Evolutionary conservation across 106 monocot genomes (phyloP).

Genomic region (Acorus calamus): DNA sequence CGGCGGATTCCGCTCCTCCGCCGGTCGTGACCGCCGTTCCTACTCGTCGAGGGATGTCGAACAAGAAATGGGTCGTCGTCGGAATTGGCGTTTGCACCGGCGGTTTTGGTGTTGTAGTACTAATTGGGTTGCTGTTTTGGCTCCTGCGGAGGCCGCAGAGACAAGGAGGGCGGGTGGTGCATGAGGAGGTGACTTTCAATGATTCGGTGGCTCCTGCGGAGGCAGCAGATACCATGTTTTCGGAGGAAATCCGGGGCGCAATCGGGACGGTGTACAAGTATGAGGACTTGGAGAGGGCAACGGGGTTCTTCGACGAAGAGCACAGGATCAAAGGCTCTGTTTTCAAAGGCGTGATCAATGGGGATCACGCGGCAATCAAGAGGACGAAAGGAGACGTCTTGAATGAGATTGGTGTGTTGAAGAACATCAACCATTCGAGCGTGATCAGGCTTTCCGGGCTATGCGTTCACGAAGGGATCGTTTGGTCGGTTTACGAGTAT

Average conservation of each 20-base stretch:
- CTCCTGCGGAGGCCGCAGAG: too few relatives aligned
- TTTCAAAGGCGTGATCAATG: conserved; percentile 9
- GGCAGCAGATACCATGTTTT: too few relatives aligned
- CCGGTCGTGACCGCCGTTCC: neutral
- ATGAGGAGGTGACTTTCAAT: too few relatives aligned
- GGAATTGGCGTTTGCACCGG: neutral
- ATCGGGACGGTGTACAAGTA: neutral
- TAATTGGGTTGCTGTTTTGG: too few relatives aligned
- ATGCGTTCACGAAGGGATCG: conserved; percentile 2
- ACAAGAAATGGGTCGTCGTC: conserved; percentile 5
- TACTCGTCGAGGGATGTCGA: conserved; percentile 4
- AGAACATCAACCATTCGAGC: conserved; percentile 30
- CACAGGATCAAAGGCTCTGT: conserved; percentile 17
- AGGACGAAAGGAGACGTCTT: conserved; percentile 8
- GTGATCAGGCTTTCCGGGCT: conserved; percentile 19
- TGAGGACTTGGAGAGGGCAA: conserved; percentile 23
- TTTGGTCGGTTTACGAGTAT: too few relatives aligned
- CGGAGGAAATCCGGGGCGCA: too few relatives aligned
- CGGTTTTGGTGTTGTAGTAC: too few relatives aligned
- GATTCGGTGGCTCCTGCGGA: too few relatives aligned
- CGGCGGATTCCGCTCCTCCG: conserved; percentile 6
- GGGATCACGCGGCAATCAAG: conserved; percentile 11
- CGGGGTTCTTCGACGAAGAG: conserved; percentile 16
- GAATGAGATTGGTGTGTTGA: conserved; percentile 16
- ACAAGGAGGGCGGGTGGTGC: too few relatives aligned